Conservation (phyloP, 31 red algal species). For the Porphyra umbilicalis region DNA sequence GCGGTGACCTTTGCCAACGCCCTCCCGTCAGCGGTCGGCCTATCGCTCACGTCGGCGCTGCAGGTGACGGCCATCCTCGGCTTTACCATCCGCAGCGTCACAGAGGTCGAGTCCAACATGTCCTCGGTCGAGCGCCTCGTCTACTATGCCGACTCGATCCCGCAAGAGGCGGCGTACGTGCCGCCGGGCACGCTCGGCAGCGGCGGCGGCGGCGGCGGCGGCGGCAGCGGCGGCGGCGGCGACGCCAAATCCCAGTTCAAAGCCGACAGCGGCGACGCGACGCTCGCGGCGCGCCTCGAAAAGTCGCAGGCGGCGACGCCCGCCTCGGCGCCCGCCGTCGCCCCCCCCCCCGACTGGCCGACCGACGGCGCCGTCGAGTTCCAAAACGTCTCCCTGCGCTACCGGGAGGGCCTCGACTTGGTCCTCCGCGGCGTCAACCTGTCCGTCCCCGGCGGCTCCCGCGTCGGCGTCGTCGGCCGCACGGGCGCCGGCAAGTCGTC, state of each 20-base stretch:
- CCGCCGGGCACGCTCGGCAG: not conserved
- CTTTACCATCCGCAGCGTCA: conserved; percentile 25
- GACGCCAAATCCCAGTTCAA: no score
- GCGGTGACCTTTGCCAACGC: conserved; percentile 10
- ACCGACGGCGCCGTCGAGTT: conserved; percentile 6
- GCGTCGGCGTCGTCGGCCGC: conserved; percentile 30
- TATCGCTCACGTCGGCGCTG: conserved; percentile 35
- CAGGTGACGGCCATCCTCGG: conserved; percentile 24
- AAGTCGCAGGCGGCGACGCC: not conserved
- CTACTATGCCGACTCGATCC: conserved; percentile 25
- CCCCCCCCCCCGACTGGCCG: conserved; percentile 17
- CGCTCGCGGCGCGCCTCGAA: not conserved
- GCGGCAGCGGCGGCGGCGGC: no score
- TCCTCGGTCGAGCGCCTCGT: conserved; percentile 40
- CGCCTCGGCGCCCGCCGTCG: not conserved
- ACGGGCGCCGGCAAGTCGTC: conserved; percentile 31
- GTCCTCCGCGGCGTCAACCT: conserved; percentile 15
- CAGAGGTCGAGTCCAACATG: conserved; percentile 42
- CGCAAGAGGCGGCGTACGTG: conserved; percentile 5
- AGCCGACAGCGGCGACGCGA: not conserved
- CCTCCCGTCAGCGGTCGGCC: conserved; percentile 8
- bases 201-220: not conserved
- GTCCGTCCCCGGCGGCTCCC: not conserved
- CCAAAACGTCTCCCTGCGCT: conserved; percentile 8
- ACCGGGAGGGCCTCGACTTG: conserved; percentile 3